Evolutionary conservation across 1,139 yeast species (phyloP).

Genomic region (Geotrichum fermentans): DNA sequence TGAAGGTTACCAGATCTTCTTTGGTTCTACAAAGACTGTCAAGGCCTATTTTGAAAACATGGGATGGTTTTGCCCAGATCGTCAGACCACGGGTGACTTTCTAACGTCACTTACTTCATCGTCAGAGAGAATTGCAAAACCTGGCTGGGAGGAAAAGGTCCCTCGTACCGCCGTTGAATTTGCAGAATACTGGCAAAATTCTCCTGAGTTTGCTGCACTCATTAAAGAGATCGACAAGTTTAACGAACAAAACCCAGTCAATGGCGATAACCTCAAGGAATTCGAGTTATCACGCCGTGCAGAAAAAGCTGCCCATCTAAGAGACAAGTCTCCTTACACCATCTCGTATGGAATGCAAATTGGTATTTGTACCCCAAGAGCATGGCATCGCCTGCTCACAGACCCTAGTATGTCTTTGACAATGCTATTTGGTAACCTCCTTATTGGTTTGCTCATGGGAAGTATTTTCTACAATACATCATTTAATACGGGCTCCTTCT

Average conservation of each 20-base stretch:
- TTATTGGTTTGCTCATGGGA: slow-evolving; percentile 66
- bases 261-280: slow-evolving; percentile 29
- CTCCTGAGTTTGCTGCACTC: slow-evolving; percentile 46
- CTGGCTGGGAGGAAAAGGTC: slow-evolving; percentile 57
- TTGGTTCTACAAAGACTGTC: slow-evolving; percentile 59
- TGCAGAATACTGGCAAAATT: slow-evolving; percentile 58
- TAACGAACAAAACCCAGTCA: slow-evolving; percentile 27
- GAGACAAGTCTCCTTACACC: slow-evolving; percentile 57
- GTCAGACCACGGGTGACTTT: slow-evolving; percentile 82
- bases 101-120: slow-evolving; percentile 77
- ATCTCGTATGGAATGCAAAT: slow-evolving; percentile 64
- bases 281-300: slow-evolving; percentile 54
- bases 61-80: slow-evolving; percentile 68
- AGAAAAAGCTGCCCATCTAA: slow-evolving; percentile 47
- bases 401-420: slow-evolving; percentile 62
- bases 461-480: slow-evolving; percentile 67
- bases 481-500: slow-evolving; percentile 50
- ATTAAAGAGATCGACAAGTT: slow-evolving; percentile 42
- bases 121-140: slow-evolving; percentile 51
- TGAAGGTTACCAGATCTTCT: slow-evolving; percentile 73
- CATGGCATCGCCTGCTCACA: slow-evolving; percentile 57
- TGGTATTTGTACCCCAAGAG: slow-evolving; percentile 55
- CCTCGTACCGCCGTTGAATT: slow-evolving; percentile 70
- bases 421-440: slow-evolving; percentile 55
- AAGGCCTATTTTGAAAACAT: slow-evolving; percentile 55